Percentiles rank a stretch among this genome's conserved stretches.
Evolutionary conservation across 2,329 filamentous ascomycete genomes (phyloP).

Genomic region (Penicillium sp.): DNA sequence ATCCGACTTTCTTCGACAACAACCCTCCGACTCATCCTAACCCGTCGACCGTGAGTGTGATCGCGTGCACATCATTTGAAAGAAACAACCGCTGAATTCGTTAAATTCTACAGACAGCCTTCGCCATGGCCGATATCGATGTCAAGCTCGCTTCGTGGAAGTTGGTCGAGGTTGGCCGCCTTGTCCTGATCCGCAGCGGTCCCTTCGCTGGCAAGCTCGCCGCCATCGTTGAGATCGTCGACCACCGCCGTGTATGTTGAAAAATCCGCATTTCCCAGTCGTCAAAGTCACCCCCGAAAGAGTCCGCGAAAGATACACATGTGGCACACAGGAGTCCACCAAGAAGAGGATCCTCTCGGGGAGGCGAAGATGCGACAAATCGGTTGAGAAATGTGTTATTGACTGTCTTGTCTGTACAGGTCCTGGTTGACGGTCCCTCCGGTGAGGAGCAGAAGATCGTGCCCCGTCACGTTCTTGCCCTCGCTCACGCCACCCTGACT

Average conservation of each 20-base stretch:
- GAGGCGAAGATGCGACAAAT: not conserved
- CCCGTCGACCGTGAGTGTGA: constrained; percentile 44
- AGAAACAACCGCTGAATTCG: constrained; percentile 27
- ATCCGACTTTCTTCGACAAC: constrained; percentile 44
- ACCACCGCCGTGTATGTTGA: constrained; percentile 97
- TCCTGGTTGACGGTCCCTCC: constrained; percentile 92
- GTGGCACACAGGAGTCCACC: not conserved
- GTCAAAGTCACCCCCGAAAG: not conserved
- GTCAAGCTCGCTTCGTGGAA: constrained; percentile 86
- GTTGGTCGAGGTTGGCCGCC: constrained; percentile 96
- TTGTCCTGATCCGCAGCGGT: constrained; percentile 86
- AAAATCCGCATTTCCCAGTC: constrained; percentile 5
- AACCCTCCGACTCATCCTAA: constrained; percentile 34
- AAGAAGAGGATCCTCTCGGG: constrained; percentile 1
- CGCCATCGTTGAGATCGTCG: constrained; percentile 97
- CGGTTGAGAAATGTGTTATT: constrained; percentile 12
- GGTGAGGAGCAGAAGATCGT: constrained; percentile 76
- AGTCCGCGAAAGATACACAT: constrained; percentile 6
- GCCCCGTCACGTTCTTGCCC: constrained; percentile 80
- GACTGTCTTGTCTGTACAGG: constrained; percentile 55
- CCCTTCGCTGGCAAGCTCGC: constrained; percentile 83
- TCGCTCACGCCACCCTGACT: constrained; percentile 84
- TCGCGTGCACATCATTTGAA: constrained; percentile 8
- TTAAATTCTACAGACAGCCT: constrained; percentile 49
- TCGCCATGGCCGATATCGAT: constrained; percentile 79